Evolutionary conservation across 306 rosid genomes (phyloP), one percentile per base, ranked within the genome.

Genomic region (Cicer chorassanicum): DNA sequence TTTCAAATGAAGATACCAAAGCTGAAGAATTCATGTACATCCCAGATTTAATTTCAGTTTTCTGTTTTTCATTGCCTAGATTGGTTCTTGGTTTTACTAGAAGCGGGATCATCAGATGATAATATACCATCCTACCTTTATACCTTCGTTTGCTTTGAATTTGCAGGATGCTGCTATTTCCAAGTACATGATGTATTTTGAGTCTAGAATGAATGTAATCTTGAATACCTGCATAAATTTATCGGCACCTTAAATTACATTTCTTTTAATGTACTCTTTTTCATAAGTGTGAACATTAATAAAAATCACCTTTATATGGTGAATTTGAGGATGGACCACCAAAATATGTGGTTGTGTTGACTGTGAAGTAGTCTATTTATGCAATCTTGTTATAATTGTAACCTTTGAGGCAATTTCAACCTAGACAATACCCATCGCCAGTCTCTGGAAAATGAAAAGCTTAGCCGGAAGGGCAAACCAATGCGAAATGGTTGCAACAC

Each of bases 121-220:
- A 55, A 63, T 57, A 64, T 53, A 72, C 45, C 70, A 57, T 24
- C 70, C 78, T 34, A 42, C 76, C 38, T 21, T 38, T 51, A 70
- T 69, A 64, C 78, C 76, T n/a, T 45, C 42, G 14, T 76, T 77
- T 77, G 14, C 70, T 61, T 5, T 57, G 72, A 79, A 70, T 63
- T 21, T 40, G 74, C 65, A 53, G 73, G 64, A 61, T 38, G 64
- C 64, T 10, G 29, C 42, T 44, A 62, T 66, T 41, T 82, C 70
- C 62, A 6, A 42, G 21, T 45, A 55, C 5, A 76, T 75, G 68
- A 76, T 75, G 68, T 53, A 53, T 62, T 50, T 70, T 70, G 74
- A 63, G 66, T 64, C 38, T 39, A 69, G 51, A 29, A 10, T 55
- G 43, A 34, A 38, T 45, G 54, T 68, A 39, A 61, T 60, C 2